A percentile compares a stretch with the other conserved stretches of the same genome.
These are phyloP conservation scores for Emiliania huxleyi DNA, from an alignment of 78 protist species.

Conservation along the genomic window DNA sequence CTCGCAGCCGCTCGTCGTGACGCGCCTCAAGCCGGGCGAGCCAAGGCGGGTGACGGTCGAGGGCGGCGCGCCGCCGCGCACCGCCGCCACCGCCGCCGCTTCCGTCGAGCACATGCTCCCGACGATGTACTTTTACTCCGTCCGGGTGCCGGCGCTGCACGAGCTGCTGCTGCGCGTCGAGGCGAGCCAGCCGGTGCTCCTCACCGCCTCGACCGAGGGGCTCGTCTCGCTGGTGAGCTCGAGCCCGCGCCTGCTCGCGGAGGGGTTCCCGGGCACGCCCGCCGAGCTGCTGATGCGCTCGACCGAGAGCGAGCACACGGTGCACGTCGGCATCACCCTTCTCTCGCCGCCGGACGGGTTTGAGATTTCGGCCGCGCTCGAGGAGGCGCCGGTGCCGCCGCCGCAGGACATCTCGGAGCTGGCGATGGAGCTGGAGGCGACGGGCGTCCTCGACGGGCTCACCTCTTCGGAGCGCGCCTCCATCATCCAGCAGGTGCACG, in stretches of 20 bases:
- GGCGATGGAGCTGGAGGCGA: background rate
- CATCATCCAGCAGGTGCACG: slow-evolving; percentile 5
- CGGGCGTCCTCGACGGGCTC: slow-evolving; percentile 8
- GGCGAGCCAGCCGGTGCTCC: background rate
- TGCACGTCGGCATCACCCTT: background rate
- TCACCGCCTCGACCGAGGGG: background rate
- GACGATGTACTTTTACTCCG: background rate
- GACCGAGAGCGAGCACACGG: background rate
- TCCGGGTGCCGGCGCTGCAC: background rate
- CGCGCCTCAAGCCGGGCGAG: background rate
- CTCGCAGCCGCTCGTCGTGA: background rate
- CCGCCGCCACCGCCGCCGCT: background rate
- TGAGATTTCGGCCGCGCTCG: background rate
- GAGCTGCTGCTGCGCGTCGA: background rate
- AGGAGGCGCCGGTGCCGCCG: background rate
- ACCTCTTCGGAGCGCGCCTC: background rate
- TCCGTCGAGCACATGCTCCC: background rate
- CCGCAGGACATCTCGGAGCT: background rate
- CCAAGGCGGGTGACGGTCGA: background rate
- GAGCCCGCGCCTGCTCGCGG: background rate
- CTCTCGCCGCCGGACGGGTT: background rate
- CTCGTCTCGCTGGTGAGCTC: background rate
- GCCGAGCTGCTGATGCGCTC: background rate
- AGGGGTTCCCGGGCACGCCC: background rate
- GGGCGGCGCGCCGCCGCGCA: too few species aligned